These are phyloP conservation scores for Paramecium biaurelia DNA, from an alignment of 73 alveolate genomes.

Conservation along the genomic window DNA sequence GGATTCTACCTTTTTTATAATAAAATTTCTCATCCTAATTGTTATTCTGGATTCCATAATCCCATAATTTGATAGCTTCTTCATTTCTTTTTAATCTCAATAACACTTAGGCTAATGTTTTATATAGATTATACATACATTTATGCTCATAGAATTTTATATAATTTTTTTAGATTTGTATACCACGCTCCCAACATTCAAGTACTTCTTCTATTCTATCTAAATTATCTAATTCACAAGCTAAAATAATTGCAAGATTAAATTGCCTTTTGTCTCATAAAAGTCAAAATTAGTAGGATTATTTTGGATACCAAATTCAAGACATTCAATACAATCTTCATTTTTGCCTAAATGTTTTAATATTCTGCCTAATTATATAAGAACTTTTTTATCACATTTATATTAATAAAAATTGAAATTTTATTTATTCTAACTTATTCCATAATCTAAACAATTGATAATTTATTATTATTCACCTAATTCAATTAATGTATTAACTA, in stretches of 20 bases:
- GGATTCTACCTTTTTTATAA: background rate
- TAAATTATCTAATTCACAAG: background rate
- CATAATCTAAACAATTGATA: background rate
- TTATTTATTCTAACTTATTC: background rate
- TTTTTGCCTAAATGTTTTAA: background rate
- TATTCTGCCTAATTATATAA: background rate
- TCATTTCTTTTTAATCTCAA: background rate
- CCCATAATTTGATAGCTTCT: background rate
- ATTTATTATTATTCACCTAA: background rate
- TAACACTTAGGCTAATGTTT: background rate
- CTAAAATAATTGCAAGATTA: background rate
- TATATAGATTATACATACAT: background rate
- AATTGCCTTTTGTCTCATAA: background rate
- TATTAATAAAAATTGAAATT: background rate
- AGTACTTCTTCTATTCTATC: background rate
- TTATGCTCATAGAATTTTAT: background rate
- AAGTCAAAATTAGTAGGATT: background rate
- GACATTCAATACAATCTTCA: background rate
- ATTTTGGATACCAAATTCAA: background rate
- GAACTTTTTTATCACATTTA: background rate
- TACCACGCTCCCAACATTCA: background rate
- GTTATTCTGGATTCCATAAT: background rate
- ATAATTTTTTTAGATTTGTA: background rate
- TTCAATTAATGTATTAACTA: background rate
- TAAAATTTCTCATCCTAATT: background rate